Evolutionary conservation across 192 early-diverging fungal genomes (phyloP), one percentile per base, ranked within the genome.

Genomic region (Kickxella alabastrina): DNA sequence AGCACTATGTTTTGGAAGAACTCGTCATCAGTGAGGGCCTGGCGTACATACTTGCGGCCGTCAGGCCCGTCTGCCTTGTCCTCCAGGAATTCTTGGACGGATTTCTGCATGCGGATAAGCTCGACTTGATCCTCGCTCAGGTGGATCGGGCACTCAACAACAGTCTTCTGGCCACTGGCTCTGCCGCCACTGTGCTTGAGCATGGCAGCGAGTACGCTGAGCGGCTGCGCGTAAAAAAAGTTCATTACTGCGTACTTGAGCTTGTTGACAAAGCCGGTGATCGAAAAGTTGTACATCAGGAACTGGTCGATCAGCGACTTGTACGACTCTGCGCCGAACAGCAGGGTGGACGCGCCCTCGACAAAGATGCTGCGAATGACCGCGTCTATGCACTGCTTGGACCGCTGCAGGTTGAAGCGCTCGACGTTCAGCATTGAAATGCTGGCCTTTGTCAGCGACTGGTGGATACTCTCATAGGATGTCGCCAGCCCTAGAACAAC

Each of bases 401-500:
- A 85, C 21, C 90, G 81, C 59, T 88, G 85, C 53, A 93, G 68
- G 45, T 84, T 79, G 56, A 97, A 93, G 28, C 83, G 81, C 68
- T 90, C 86, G 14, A 85, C 83, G 35, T 84, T 84, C 26, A 97
- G 68, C 56, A 86, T 63, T 1, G 83, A 65, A 3, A 93, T 68
- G 4, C 78, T 83, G 6, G 85, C 78, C 43, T 87, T 90, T 6
- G 88, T 77, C 14, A 93, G 69, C 4, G 85, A 74, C 66, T 97
- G 88, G 43, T 91, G 86, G 6, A 97, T 22, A 8, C 82, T 81
- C 17, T 94, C 88, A 22, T 85, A 82, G 7, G 87, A 90, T 5
- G 93, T 95, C 4, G 91, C 89, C n/a, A 97, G 64, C 4, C 91
- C 89, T 52, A 97, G 75, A 0, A 95, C 49, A 13, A 93, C 61